phyloP scores from a whole-genome alignment of 805 yeast species.

The Yarrowia keelungensis region DNA sequence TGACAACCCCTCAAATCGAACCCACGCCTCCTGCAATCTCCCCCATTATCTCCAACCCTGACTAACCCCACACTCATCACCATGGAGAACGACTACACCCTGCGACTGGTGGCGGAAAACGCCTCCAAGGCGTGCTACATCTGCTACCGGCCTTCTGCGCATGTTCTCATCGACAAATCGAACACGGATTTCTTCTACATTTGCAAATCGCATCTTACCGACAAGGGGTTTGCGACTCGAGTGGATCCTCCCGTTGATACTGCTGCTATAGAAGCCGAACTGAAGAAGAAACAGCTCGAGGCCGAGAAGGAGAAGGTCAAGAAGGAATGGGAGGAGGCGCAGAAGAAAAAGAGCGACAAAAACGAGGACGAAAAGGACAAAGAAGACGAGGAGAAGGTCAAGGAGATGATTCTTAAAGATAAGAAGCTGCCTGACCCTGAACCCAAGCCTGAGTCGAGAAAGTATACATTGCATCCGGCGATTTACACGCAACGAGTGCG shows the following conservation, averaged over 20 bases:
- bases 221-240: slow-evolving; percentile 57
- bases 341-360: slow-evolving; percentile 42
- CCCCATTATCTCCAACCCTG: background rate
- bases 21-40: background rate
- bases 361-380: slow-evolving; percentile 27
- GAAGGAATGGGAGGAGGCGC: slow-evolving; percentile 48
- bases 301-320: slow-evolving; percentile 49
- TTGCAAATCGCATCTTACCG: slow-evolving; percentile 59
- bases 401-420: slow-evolving; percentile 42
- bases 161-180: slow-evolving; percentile 56
- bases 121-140: slow-evolving; percentile 58
- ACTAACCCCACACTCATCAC: background rate
- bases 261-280: slow-evolving; percentile 43
- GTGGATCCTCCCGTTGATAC: slow-evolving; percentile 50
- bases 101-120: slow-evolving; percentile 56
- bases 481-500: slow-evolving; percentile 28
- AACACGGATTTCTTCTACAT: slow-evolving; percentile 59
- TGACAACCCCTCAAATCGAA: background rate
- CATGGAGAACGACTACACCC: slow-evolving; percentile 53
- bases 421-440: slow-evolving; percentile 17
- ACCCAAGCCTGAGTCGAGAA: slow-evolving; percentile 7
- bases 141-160: slow-evolving; percentile 61
- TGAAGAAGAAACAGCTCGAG: slow-evolving; percentile 44
- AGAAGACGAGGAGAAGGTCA: slow-evolving; percentile 40
- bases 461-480: slow-evolving; percentile 31